Evolutionary conservation across 208 protist genomes (phyloP), one percentile per base, ranked within the genome.

Genomic region (Spongospora subterranea): DNA sequence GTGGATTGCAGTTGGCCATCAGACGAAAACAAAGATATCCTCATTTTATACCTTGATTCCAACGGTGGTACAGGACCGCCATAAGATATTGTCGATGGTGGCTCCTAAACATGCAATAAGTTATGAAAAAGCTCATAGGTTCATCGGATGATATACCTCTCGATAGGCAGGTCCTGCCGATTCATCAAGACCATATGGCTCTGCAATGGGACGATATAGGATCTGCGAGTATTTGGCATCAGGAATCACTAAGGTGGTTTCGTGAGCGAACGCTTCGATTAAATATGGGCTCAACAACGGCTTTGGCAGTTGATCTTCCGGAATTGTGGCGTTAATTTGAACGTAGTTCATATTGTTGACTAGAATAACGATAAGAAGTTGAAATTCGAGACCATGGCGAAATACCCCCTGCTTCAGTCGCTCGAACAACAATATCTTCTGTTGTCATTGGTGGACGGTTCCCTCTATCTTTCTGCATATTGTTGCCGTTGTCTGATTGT

Each of bases 31-130:
- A 24, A 60, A 60, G 13, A 39, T 17, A 82, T 43, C 13, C 71
- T n/a, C 71, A n/a, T 39, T 43, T 45, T 43, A 35, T 35, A 82
- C 71, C 71, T 82, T 6, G 71, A 82, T 82, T 82, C 71, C 71
- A 82, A n/a, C 13, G 71, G 71, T n/a, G 71, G 71, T 43, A 43
- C 71, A 20, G 71, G 71, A 43, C 71, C 71, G n/a, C 71, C 71
- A n/a, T 82, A 82, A 20, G 71, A 82, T 35, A 82, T 82, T n/a
- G 71, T 82, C 71, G 71, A 82, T 43, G 71, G 71, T n/a, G 71
- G 71, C 6, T 82, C n/a, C 50, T 60, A 60, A 29, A 24, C 24
- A 6, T 60, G n/a, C n/a, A 6, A 29, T 24, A 60, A 24, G 6
- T 24, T 60, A 6, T 60, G 50, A 24, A 6, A 60, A 60, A 60